Evolutionary conservation across 192 early-diverging fungal genomes (phyloP).

Genomic region (Podila epigama): DNA sequence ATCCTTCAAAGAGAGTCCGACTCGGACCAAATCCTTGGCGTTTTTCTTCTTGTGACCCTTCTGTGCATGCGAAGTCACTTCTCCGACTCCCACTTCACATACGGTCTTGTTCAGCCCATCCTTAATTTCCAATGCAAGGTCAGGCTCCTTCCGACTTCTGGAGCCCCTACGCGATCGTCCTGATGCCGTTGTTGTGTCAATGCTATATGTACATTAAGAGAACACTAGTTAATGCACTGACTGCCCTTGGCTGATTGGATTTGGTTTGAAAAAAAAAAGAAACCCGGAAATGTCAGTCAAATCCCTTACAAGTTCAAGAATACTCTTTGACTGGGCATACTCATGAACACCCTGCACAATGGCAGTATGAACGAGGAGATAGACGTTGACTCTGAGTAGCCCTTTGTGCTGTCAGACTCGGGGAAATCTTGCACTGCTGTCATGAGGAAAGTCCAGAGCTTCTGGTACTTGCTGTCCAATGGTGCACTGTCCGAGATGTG

Average conservation of each 20-base stretch:
- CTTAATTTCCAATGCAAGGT: slow-evolving; percentile 20
- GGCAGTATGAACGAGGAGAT: slow-evolving; percentile 33
- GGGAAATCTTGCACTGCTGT: slow-evolving; percentile 18
- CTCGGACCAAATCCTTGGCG: slow-evolving; percentile 29
- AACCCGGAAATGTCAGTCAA: neutral
- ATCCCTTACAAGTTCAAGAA: slow-evolving; percentile 38
- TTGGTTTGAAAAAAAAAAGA: slow-evolving; percentile 5
- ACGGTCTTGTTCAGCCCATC: slow-evolving; percentile 9
- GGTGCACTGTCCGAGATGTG: slow-evolving; percentile 14
- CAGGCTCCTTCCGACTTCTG: slow-evolving; percentile 22
- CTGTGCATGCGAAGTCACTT: slow-evolving; percentile 18
- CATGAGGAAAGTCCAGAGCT: slow-evolving; percentile 20
- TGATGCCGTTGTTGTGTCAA: slow-evolving; percentile 14
- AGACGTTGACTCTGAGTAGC: slow-evolving; percentile 18
- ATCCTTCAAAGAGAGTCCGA: slow-evolving; percentile 22
- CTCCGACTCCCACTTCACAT: slow-evolving; percentile 19
- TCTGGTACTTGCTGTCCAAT: neutral
- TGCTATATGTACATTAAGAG: slow-evolving; percentile 5
- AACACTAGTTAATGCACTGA: slow-evolving; percentile 1
- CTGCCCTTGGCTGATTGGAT: neutral
- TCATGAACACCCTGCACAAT: slow-evolving; percentile 33
- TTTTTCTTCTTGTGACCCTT: slow-evolving; percentile 27
- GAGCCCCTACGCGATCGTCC: slow-evolving; percentile 9
- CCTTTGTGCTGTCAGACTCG: slow-evolving; percentile 8
- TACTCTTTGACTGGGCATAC: slow-evolving; percentile 6